phyloP scores from a whole-genome alignment of 208 protist species.

The Angomonas ambiguus region DNA sequence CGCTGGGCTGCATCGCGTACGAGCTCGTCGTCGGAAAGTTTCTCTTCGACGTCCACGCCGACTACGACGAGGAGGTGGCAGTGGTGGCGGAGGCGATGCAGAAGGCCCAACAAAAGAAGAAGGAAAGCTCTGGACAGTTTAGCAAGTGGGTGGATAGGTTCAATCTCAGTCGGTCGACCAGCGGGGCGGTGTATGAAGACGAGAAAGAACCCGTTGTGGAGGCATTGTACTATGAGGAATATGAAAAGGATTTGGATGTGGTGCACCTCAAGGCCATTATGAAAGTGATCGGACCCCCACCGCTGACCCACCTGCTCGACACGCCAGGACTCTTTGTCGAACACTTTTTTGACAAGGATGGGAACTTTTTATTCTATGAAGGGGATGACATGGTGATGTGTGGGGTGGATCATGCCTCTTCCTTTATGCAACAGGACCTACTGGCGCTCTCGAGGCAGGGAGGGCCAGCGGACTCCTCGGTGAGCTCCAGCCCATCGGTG shows the following conservation, averaged over 20 bases:
- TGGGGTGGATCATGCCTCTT: conserved; percentile 12
- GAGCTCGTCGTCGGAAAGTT: conserved; percentile 67
- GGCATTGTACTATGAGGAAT: conserved; percentile 29
- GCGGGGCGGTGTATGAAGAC: conserved; percentile 6
- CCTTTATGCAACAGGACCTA: conserved; percentile 12
- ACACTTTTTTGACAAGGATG: conserved; percentile 48
- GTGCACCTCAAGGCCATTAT: conserved; percentile 49
- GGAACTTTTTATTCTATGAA: conserved; percentile 36
- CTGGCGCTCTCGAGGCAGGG: too few relatives aligned
- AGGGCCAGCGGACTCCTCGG: too few relatives aligned
- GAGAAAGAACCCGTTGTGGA: conserved; percentile 12
- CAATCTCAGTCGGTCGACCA: neutral
- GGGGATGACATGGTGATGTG: conserved; percentile 26
- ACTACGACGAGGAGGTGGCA: conserved; percentile 13
- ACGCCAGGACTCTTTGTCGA: conserved; percentile 36
- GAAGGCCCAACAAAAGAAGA: neutral
- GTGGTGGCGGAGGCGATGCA: conserved; percentile 9
- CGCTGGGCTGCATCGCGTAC: conserved; percentile 72
- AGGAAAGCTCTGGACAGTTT: neutral
- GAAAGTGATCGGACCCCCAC: conserved; percentile 48
- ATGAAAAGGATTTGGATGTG: conserved; percentile 46
- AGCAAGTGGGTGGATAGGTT: neutral
- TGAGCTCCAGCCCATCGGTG: too few relatives aligned
- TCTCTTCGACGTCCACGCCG: conserved; percentile 43
- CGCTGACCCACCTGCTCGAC: conserved; percentile 23